Evolutionary conservation across 2,329 filamentous ascomycete genomes (phyloP), one percentile per base, ranked within the genome.

Genomic region (Thielaviopsis punctulata): DNA sequence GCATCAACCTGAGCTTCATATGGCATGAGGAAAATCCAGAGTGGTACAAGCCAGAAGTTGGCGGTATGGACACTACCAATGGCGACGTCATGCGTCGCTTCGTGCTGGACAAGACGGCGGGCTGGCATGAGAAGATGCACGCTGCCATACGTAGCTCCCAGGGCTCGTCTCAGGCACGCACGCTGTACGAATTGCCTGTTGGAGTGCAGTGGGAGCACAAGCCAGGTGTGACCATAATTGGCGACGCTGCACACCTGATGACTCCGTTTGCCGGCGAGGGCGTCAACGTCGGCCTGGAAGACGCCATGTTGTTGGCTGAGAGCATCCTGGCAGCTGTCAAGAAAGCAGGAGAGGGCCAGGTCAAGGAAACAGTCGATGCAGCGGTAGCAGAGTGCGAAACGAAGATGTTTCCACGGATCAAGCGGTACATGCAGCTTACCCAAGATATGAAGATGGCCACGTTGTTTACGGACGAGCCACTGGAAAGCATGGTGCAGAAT

Each of bases 171-270:
- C 33, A 44, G 30, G 63, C 67, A 2, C 63, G 70, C 53, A 68
- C 68, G 1, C 63, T 81, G 1, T 78, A 73, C 59, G 69, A 70
- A 59, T 66, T 82, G 9, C 75, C 76, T 0, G 60, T 73, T 1
- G 71, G 71, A 1, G 60, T 67, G 45, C 60, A 58, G 2, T 80
- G 76, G 75, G 55, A 65, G 41, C 66, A 71, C 47, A 64, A 63
- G 18, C 60, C 63, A 5, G 74, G 75, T 0, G 59, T 74, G 4
- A 79, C 77, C 0, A 59, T 79, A 13, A 65, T 80, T 23, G 78
- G 78, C 4, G 76, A 81, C 57, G 73, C 77, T 1, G 77, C 77
- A 7, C 76, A 81, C 60, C 58, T 79, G 21, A 77, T 78, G 73
- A 70, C 71, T 1, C 73, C 73, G 0, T 76, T 73, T 56, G 73